These are phyloP conservation scores for Canavalia gladiata DNA, from an alignment of 306 rosid species.

Conservation along the genomic window DNA sequence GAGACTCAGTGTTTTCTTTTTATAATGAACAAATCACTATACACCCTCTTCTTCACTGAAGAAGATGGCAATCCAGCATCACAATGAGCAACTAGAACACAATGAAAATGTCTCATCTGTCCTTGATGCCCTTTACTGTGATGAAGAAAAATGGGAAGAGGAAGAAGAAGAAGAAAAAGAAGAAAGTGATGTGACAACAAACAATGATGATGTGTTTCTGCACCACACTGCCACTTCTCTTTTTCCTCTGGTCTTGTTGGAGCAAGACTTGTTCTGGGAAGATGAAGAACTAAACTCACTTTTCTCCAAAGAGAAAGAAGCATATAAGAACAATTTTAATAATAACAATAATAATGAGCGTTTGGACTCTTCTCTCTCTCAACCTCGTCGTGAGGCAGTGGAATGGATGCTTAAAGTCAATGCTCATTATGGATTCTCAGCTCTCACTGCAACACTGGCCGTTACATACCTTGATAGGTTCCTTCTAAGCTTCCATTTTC, in stretches of 20 bases:
- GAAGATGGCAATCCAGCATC: conserved; percentile 75
- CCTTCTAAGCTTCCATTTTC: conserved; percentile 69
- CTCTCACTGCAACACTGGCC: conserved; percentile 85
- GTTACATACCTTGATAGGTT: conserved; percentile 80
- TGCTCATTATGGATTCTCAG: conserved; percentile 76
- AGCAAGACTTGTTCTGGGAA: conserved; percentile 80
- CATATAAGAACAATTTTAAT: conserved; percentile 47
- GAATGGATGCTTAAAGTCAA: conserved; percentile 87
- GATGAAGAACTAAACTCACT: conserved; percentile 76
- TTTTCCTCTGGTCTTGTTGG: conserved; percentile 60
- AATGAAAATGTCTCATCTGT: conserved; percentile 50
- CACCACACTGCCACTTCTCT: conserved; percentile 39
- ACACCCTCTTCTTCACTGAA: conserved; percentile 69
- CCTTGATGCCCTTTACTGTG: conserved; percentile 81
- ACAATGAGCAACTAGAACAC: conserved; percentile 46
- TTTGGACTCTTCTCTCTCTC: conserved; percentile 45
- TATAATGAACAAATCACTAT: conserved; percentile 63
- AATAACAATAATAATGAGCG: background rate
- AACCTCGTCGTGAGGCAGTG: conserved; percentile 69
- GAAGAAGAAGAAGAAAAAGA: conserved; percentile 47
- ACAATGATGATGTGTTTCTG: background rate
- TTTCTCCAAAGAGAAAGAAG: conserved; percentile 67
- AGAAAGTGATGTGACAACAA: conserved; percentile 55
- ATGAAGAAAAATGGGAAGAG: conserved; percentile 77
- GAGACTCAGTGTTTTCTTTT: conserved; percentile 50